phyloP scores from a whole-genome alignment of 2,329 filamentous ascomycete species.

The Diaporthe helianthi region DNA sequence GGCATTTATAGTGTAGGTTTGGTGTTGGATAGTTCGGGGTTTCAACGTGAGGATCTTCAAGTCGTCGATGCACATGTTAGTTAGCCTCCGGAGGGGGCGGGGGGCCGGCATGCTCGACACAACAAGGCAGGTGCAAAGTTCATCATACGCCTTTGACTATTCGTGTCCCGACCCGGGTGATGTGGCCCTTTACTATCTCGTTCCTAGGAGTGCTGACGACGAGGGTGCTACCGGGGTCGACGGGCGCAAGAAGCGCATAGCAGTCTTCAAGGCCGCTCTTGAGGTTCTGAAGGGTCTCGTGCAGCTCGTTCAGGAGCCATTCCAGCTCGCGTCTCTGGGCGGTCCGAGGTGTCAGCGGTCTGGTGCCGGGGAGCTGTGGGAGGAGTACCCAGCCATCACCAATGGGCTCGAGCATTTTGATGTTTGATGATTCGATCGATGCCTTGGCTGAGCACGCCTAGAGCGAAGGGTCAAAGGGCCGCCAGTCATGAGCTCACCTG shows the following conservation, averaged over 20 bases:
- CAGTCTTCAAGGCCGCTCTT: slow-evolving; percentile 83
- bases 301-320: slow-evolving; percentile 61
- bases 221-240: slow-evolving; percentile 85
- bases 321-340: slow-evolving; percentile 58
- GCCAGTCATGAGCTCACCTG: slow-evolving; percentile 50
- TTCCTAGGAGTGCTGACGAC: slow-evolving; percentile 87
- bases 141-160: slow-evolving; percentile 86
- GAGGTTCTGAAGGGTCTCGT: slow-evolving; percentile 55
- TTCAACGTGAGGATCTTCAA: slow-evolving; percentile 76
- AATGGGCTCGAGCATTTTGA: background rate
- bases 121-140: slow-evolving; percentile 35
- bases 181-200: slow-evolving; percentile 89
- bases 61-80: background rate
- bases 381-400: slow-evolving; percentile 32
- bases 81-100: background rate
- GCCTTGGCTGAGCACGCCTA: slow-evolving; percentile 24
- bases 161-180: slow-evolving; percentile 88
- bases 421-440: no score
- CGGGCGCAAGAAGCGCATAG: slow-evolving; percentile 82
- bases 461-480: background rate
- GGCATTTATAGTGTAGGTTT: slow-evolving; percentile 57
- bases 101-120: background rate
- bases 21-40: slow-evolving; percentile 69
- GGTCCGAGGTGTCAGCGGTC: background rate
- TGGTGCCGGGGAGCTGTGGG: background rate